Evolutionary conservation across 1,284 basidiomycete species (phyloP).

Genomic region (Sanguinoderma infundibulare): DNA sequence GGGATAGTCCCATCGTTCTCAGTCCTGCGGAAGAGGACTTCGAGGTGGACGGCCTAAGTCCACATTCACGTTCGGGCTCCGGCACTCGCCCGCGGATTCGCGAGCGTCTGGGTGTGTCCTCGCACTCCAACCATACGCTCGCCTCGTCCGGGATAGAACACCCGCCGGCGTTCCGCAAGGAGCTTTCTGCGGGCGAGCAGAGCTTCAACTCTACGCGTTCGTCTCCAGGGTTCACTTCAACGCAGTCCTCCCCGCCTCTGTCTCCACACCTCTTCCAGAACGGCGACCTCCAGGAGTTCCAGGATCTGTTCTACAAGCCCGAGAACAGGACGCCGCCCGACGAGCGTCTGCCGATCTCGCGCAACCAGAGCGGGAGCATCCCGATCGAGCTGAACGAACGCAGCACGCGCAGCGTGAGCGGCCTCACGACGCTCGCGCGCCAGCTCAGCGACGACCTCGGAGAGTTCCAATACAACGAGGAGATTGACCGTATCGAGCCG

Average conservation of each 20-base stretch:
- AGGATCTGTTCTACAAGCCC: constrained; percentile 66
- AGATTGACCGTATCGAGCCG: constrained; percentile 24
- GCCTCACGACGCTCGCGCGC: constrained; percentile 63
- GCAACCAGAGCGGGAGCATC: constrained; percentile 31
- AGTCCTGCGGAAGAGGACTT: constrained; percentile 11
- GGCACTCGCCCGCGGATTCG: constrained; percentile 7
- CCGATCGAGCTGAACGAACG: constrained; percentile 33
- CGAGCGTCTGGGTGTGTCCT: constrained; percentile 23
- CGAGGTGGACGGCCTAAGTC: constrained; percentile 10
- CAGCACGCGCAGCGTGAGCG: constrained; percentile 46
- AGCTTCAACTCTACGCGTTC: constrained; percentile 33
- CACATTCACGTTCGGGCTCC: constrained; percentile 1
- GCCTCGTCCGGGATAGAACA: constrained; percentile 34
- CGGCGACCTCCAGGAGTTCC: constrained; percentile 67
- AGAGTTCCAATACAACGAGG: constrained; percentile 37
- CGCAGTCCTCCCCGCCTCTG: constrained; percentile 41
- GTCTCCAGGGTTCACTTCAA: constrained; percentile 46
- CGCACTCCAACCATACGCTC: constrained; percentile 28
- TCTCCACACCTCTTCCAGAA: constrained; percentile 47
- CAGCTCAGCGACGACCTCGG: constrained; percentile 66
- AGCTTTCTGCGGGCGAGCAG: constrained; percentile 11
- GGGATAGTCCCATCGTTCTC: constrained; percentile 15
- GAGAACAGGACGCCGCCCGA: constrained; percentile 20
- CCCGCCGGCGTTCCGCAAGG: constrained; percentile 32
- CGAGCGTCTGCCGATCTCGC: constrained; percentile 28